phyloP scores from a whole-genome alignment of 768 basidiomycete genomes.

The Mycena vitilis region DNA sequence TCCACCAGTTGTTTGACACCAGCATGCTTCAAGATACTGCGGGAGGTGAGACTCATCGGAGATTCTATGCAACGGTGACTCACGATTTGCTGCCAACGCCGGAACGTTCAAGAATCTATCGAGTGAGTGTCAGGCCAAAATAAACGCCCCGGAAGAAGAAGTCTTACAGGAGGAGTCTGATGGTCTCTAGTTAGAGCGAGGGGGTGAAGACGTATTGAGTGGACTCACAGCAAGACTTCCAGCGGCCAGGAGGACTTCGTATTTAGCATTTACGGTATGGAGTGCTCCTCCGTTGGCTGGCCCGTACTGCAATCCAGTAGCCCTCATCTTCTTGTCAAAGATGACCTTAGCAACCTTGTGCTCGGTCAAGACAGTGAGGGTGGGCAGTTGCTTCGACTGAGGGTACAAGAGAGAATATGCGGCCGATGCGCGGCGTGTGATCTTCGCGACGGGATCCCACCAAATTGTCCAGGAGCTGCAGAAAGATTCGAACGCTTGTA shows the following conservation, averaged over 20 bases:
- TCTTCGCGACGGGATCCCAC: slow-evolving; percentile 30
- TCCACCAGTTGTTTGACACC: slow-evolving; percentile 49
- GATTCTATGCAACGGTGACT: background rate
- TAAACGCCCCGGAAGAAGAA: background rate
- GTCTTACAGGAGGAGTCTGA: slow-evolving; percentile 29
- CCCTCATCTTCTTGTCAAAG: slow-evolving; percentile 24
- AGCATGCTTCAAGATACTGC: slow-evolving; percentile 25
- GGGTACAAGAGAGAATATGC: slow-evolving; percentile 34
- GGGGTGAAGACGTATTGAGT: background rate
- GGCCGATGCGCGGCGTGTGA: slow-evolving; percentile 30
- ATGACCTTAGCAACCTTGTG: slow-evolving; percentile 32
- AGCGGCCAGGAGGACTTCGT: slow-evolving; percentile 32
- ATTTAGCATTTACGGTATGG: slow-evolving; percentile 19
- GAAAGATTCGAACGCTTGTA: no score
- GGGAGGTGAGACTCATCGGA: background rate
- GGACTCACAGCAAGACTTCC: slow-evolving; percentile 30
- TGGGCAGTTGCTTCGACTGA: slow-evolving; percentile 18
- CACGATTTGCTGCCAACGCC: slow-evolving; percentile 29
- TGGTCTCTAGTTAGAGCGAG: background rate
- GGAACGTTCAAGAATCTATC: slow-evolving; percentile 31
- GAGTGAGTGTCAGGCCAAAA: background rate
- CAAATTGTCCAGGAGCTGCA: slow-evolving; percentile 33
- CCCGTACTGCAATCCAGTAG: slow-evolving; percentile 32
- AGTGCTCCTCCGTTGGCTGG: slow-evolving; percentile 8
- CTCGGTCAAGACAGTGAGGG: slow-evolving; percentile 27